Conservation (phyloP, 75 land plant genomes). For the Cryptomeria japonica region DNA sequence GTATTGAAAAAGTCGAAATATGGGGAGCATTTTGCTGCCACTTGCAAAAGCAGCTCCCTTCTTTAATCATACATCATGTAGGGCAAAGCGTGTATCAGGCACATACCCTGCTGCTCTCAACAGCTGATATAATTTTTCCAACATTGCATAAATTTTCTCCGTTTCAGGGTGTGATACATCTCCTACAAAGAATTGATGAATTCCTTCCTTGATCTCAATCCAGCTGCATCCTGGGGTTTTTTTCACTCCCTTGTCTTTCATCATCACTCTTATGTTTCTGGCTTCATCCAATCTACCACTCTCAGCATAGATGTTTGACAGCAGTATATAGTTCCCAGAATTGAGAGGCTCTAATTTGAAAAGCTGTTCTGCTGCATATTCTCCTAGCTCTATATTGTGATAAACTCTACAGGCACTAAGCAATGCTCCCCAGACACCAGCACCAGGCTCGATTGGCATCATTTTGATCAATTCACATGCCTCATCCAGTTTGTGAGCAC, state of each 20-base stretch:
- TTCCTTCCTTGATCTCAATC: slow-evolving; percentile 6
- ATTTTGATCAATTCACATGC: not conserved
- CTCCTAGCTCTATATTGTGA: not conserved
- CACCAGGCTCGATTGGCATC: not conserved
- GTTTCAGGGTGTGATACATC: not conserved
- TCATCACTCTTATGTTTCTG: not conserved
- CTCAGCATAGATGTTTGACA: slow-evolving; percentile 5
- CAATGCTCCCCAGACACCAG: not conserved
- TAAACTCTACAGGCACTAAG: slow-evolving; percentile 2
- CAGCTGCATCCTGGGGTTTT: not conserved
- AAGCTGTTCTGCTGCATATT: not conserved
- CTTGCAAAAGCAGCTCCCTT: not conserved
- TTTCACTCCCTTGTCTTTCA: slow-evolving; percentile 6
- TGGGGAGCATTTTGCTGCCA: not conserved
- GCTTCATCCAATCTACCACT: not conserved
- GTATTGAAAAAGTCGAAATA: not conserved
- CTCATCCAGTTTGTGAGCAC: not conserved
- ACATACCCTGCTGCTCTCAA: slow-evolving; percentile 1
- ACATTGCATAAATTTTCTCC: not conserved
- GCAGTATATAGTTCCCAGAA: slow-evolving; percentile 2
- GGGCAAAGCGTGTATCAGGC: not conserved
- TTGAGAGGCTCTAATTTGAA: slow-evolving; percentile 9
- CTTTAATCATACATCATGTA: slow-evolving; percentile 7
- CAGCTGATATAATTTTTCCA: not conserved
- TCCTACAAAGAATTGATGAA: slow-evolving; percentile 7